Evolutionary conservation across 2,329 filamentous ascomycete species (phyloP), one percentile per base, ranked within the genome.

Genomic region (Huntiella bhutanensis): DNA sequence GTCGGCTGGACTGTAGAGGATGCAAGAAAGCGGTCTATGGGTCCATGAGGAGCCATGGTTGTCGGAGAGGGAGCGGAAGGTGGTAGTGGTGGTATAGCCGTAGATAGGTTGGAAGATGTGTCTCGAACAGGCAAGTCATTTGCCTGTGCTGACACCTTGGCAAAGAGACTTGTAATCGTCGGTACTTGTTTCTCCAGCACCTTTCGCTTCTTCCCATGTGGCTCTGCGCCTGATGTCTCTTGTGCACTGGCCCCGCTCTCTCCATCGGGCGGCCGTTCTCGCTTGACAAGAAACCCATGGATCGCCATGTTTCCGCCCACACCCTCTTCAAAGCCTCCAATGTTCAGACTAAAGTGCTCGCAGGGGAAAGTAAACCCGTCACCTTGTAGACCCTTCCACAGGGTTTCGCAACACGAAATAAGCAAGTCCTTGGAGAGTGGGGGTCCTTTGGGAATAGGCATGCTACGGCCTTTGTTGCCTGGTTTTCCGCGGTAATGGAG

Each of bases 261-360:
- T 33, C n/a, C 11, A 19, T 34, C 10, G 22, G 22, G 22, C 8
- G 22, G 22, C 36, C 33, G 33, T 11, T 15, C 19, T 8, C 45
- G 78, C 62, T 80, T 80, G 19, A 94, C 66, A n/a, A 98, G 67
- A 56, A 95, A 96, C 1, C 74, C 70, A 39, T 81, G 80, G 53
- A 98, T 96, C 33, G 81, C 83, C 67, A 78, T 79, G 56, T 94
- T 96, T 4, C 83, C 81, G 36, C 71, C 75, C 49, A 88, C 66
- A 2, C 84, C 82, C 53, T 95, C 86, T 59, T 96, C 87, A 53
- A 96, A 95, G 0, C 85, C 87, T n/a, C 77, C 79, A 17, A 96
- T 84, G 52, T 81, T 87, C 40, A 96, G 64, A 49, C 83, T 91
- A 6, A 98, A 67, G 57, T 94, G 91, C n/a, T 77, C 69, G 58